Evolutionary conservation across 768 basidiomycete species (phyloP), one percentile per base, ranked within the genome.

Genomic region (Serpula lacrymans): DNA sequence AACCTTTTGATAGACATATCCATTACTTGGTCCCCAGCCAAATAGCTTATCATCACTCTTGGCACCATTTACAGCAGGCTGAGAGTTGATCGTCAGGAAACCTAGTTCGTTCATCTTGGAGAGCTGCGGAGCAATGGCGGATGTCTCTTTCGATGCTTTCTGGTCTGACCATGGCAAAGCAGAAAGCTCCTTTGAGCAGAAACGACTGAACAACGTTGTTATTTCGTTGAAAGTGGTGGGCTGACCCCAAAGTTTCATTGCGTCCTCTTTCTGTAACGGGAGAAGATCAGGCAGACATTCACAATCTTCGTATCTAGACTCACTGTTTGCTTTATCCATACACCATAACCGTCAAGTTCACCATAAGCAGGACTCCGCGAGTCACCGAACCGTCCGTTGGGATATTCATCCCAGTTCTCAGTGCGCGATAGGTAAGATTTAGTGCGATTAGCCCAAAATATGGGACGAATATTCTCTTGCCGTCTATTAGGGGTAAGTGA

Each of bases 341-440:
- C 81, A 39, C 95, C 95, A 50, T 95, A 97, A 2, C 95, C 95
- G 57, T 99, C 95, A 40, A 99, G 68, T 65, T 99, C 96, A 54
- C 96, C 96, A 51, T 96, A 99, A 11, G 96, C 96, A 21, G 96
- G 96, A 74, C 88, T 91, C 43, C 96, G 80, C 6, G 94, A 85
- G 67, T 98, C 96, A 52, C 96, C 96, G 57, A 95, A 99, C 50
- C 96, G 89, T 41, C 96, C 96, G 61, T 99, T 99, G 36, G 96
- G 96, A 63, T 96, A 98, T 60, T 98, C 95, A 58, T 99, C 96
- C 96, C 96, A 99, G 57, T 96, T 90, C 59, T 96, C 93, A 11
- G 96, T 98, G 39, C 95, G 85, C 6, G 89, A 89, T 33, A 98
- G 72, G 60, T 98, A 98, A 1, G 93, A 96, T 57, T 93, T 88